Base-by-base conservation (phyloP, 768 basidiomycete genomes). In the Lentinula raphanica region DNA sequence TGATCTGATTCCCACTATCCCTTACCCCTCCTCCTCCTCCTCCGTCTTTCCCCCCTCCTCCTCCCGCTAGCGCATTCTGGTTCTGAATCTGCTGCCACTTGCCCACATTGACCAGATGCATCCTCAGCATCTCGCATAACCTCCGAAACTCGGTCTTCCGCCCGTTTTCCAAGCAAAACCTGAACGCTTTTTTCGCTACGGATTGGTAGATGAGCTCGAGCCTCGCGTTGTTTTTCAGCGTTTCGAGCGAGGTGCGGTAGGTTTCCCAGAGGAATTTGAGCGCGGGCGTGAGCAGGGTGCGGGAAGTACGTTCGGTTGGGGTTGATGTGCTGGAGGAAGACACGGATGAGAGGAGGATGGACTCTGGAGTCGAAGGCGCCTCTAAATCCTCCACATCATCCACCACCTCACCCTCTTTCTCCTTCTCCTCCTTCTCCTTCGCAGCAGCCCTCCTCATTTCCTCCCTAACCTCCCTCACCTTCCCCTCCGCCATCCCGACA, bases 201-300 rank as follows among this genome's bases (percentile, higher is more conserved):
- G 90, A 93, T 81, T 98, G 96, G 74, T 99, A 99, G 61, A 98
- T 92, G 17, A 78, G 75, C 74, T 99, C 96, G 38, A 98, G 74
- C 17, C 96, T 78, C 17, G 93, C 90, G 67, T 97, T 98, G 69
- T 97, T 96, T 70, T 98, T 96, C 63, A 98, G 79, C 2, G 94
- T 94, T 76, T 98, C 96, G 40, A 99, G 77, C 1, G 90, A 93
- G 19, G 93, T 97, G 58, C 96, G 86, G 69, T 98, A 98, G 64
- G 92, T 92, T 78, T 98, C 96, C 94, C 95, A 98, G n/a, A 94
- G 80, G 72, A 98, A 97, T 69, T 95, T 94, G 68, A 98, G 88
- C 88, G 94, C 97, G 0, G 96, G 96, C 0, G 94, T 97, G 62
- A 99, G 94, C 53, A 98, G 81, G 6, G 94, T 90, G 46, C 96